Conservation (phyloP, 2,329 filamentous ascomycete species). For the Colletotrichum sp. region DNA sequence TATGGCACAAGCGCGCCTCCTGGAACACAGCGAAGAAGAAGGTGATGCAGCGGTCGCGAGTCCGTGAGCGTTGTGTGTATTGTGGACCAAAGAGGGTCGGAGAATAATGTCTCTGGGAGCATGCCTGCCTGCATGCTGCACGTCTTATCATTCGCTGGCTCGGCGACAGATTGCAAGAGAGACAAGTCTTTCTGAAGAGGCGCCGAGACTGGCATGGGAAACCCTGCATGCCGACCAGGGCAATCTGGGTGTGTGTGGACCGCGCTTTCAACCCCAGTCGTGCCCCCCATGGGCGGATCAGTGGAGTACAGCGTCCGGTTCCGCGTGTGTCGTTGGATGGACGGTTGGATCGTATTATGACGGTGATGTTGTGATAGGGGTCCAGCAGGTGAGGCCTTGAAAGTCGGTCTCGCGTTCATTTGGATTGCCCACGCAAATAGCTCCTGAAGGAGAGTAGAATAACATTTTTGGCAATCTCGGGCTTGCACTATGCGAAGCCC, state of each 20-base stretch:
- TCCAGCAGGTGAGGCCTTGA: neutral
- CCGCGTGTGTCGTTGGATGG: neutral
- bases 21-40: neutral
- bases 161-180: neutral
- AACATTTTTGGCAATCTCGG: neutral
- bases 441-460: neutral
- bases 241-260: neutral
- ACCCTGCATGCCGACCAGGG: neutral
- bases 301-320: neutral
- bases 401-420: neutral
- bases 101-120: neutral
- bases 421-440: neutral
- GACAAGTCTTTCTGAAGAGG: neutral
- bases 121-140: neutral
- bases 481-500: neutral
- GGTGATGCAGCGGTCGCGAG: neutral
- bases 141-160: neutral
- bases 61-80: neutral
- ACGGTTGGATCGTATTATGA: neutral
- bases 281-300: slow-evolving; percentile 11
- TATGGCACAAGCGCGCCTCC: neutral
- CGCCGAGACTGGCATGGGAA: slow-evolving; percentile 9
- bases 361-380: neutral
- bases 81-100: neutral
- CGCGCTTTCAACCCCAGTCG: neutral